These are phyloP conservation scores for Aurifilum marmelostoma DNA, from an alignment of 2,329 filamentous ascomycete species.

Conservation along the genomic window DNA sequence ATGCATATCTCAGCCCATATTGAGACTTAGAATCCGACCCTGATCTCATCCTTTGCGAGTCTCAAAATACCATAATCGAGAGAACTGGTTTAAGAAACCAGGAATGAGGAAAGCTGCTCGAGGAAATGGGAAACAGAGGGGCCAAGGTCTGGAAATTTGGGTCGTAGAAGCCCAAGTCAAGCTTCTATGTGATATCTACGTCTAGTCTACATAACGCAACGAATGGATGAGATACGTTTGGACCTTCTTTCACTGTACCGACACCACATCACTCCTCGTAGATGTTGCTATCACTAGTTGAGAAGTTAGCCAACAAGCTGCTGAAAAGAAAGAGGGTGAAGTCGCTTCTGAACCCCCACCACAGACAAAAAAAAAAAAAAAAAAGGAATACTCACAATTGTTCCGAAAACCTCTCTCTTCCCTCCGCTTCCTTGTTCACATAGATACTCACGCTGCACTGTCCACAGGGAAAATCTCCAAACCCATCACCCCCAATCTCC, in stretches of 20 bases:
- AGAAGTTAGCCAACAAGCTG: neutral
- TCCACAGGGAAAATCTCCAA: conserved; percentile 60
- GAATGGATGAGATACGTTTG: no score
- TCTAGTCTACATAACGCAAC: neutral
- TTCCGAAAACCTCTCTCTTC: conserved; percentile 47
- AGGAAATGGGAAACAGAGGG: neutral
- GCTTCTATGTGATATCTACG: neutral
- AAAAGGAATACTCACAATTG: conserved; percentile 43
- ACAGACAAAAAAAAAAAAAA: neutral
- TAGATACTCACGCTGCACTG: conserved; percentile 62
- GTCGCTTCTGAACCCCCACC: neutral
- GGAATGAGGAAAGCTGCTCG: no score
- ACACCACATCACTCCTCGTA: conserved; percentile 32
- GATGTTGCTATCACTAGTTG: conserved; percentile 35
- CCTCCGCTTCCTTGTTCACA: conserved; percentile 58
- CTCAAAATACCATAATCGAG: no score
- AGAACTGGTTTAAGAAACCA: no score
- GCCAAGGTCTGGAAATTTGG: neutral
- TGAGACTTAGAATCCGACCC: no score
- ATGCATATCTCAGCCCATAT: no score
- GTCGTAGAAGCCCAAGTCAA: neutral
- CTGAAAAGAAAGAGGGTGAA: neutral
- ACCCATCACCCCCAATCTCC: conserved; percentile 63
- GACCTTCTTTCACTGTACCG: no score
- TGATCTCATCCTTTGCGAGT: no score